Evolutionary conservation across 148 eudicot species (phyloP), one percentile per base, ranked within the genome.

Genomic region (Diospyros kaki): DNA sequence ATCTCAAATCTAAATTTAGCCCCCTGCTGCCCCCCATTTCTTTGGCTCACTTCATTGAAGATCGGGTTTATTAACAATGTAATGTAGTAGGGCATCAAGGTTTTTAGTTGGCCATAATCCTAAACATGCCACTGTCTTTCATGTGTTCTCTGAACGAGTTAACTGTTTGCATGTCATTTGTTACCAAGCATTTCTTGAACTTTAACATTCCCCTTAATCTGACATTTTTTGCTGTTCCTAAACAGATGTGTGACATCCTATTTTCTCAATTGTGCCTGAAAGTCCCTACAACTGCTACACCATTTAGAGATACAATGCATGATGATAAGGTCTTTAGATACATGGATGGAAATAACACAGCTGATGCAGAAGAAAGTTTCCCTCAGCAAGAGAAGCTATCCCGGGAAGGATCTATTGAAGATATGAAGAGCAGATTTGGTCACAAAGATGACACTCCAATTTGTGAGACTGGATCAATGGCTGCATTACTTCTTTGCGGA

Each of bases 161-260:
- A 43, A 52, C 55, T 53, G 45, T 9, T 41, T 1, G 17, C 6
- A 63, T 13, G 5, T 9, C 18, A 11, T 51, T 56, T 42, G 52
- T 18, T 50, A 62, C 56, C 28, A 39, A 73, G 42, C 53, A 7
- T 64, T 73, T 66, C 9, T 59, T 72, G 15, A 45, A 72, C 71
- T 71, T 71, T 44, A 9, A 46, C 48, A 50, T 66, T 67, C 48
- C n/a, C n/a, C 60, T 76, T 62, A 58, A 13, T 50, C 13, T 59
- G 43, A 59, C 40, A 46, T 60, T 43, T n/a, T 68, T 76, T 79
- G 50, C 67, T 46, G 68, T 58, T 61, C 66, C 56, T 54, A 53
- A 76, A 80, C 90, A 94, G 98, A 94, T 94, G 98, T 94, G 98
- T 73, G 97, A 91, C 86, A 91, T 94, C 83, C 83, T 94, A 42